Percentiles rank a stretch among this genome's conserved stretches.
Evolutionary conservation across 345 rosid species (phyloP).

Genomic region (Trapa bicornis): DNA sequence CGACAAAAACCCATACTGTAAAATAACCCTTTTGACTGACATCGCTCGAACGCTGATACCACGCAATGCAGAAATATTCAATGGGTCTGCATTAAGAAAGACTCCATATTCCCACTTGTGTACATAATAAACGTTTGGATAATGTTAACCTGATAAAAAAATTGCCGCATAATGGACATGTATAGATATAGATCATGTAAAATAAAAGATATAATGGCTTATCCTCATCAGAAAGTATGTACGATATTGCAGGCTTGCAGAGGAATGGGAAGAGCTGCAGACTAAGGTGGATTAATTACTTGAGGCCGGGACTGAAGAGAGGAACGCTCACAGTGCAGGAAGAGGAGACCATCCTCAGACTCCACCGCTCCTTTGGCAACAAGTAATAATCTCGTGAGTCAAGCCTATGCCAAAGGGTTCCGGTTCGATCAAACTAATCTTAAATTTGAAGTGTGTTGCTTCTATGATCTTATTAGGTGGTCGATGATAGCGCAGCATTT

Average conservation of each 20-base stretch:
- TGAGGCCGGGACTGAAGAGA: constrained; percentile 71
- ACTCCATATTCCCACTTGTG: too few relatives aligned
- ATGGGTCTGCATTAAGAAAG: too few relatives aligned
- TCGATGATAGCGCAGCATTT: constrained; percentile 67
- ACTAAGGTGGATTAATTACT: constrained; percentile 81
- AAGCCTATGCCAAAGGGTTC: not conserved
- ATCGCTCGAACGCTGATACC: too few relatives aligned
- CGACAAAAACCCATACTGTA: too few relatives aligned
- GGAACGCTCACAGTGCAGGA: constrained; percentile 45
- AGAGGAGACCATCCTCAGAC: constrained; percentile 50
- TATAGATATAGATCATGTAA: too few relatives aligned
- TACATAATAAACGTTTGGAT: too few relatives aligned
- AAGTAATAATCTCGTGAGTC: not conserved
- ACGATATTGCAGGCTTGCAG: constrained; percentile 38
- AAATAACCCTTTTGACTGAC: too few relatives aligned
- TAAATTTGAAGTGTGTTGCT: not conserved
- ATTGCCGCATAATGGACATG: too few relatives aligned
- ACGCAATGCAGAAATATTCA: too few relatives aligned
- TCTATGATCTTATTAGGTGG: constrained; percentile 40
- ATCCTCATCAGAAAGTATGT: not conserved
- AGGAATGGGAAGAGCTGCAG: constrained; percentile 92
- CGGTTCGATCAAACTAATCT: not conserved
- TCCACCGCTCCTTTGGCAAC: constrained; percentile 52
- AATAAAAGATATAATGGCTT: not conserved
- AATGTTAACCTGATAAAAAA: too few relatives aligned